Percentiles rank a stretch among this genome's conserved stretches.
phyloP scores from a whole-genome alignment of 768 basidiomycete genomes.

The Boletus rubroflammeus region DNA sequence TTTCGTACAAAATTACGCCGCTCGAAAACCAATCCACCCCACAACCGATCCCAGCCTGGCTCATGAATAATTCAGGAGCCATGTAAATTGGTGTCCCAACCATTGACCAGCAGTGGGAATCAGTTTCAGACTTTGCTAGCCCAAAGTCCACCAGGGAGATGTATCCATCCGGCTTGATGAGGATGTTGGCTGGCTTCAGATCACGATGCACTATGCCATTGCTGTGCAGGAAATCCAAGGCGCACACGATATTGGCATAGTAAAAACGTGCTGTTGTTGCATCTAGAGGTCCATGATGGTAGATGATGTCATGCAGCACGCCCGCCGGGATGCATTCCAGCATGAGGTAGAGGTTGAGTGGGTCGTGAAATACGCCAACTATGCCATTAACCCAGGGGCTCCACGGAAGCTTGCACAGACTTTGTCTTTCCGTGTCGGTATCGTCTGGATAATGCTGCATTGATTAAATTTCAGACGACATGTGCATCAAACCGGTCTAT shows the following conservation, averaged over 20 bases:
- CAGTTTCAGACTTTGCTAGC: conserved; percentile 23
- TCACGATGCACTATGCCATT: conserved; percentile 51
- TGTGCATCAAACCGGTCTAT: neutral
- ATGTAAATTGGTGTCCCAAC: conserved; percentile 47
- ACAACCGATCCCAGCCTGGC: conserved; percentile 22
- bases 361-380: conserved; percentile 44
- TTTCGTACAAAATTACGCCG: conserved; percentile 51
- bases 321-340: conserved; percentile 49
- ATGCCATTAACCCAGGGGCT: conserved; percentile 50
- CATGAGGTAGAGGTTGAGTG: conserved; percentile 45
- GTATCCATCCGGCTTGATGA: conserved; percentile 55
- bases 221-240: conserved; percentile 43
- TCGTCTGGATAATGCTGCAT: conserved; percentile 25
- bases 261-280: conserved; percentile 44
- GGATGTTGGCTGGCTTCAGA: conserved; percentile 56
- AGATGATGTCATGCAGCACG: conserved; percentile 39
- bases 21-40: conserved; percentile 55
- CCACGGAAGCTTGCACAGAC: conserved; percentile 46
- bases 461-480: neutral
- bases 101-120: conserved; percentile 29
- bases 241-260: conserved; percentile 51
- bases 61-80: conserved; percentile 44
- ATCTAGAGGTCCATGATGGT: conserved; percentile 30
- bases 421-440: conserved; percentile 41
- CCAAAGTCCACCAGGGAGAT: conserved; percentile 54